Base-by-base conservation (phyloP, 306 rosid genomes). In the Calophaca sinica region DNA sequence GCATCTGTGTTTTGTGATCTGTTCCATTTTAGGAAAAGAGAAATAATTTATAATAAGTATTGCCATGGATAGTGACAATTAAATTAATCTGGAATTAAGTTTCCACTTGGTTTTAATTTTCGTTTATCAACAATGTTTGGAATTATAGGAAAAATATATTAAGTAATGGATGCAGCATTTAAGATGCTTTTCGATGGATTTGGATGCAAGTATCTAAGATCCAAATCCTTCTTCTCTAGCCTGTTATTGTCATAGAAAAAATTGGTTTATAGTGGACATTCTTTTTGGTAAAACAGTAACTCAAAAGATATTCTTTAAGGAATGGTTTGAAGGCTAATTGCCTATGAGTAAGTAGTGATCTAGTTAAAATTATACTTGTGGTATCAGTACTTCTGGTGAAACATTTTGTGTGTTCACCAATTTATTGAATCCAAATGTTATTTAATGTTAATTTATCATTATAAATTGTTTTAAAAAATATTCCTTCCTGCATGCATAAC, bases 31-130 rank as follows among this genome's bases (percentile, higher is more conserved):
- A 1, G 26, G 5, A 48, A 13, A 2, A 15, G 5, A 1, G 44
- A 6, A 8, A 63, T 28, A 15, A 2, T 57, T 6, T 35, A 11
- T 68, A 20, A 31, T 46, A 32, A 28, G 7, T 31, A 35, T 39
- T 79, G 33, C 5, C 42, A 29, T 44, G n/a, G 71, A 75, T 33
- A 3, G 32, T 70, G 70, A 66, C 57, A n/a, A n/a, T 44, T 79
- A 29, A 65, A 35, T 28, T 75, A 60, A 65, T 75, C 48, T 71
- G 35, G 69, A 68, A 3, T 49, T 57, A 69, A 52, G 38, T 4
- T 51, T 62, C 6, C 28, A 74, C 46, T 54, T n/a, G 55, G 67
- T 20, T 62, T 79, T 35, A 58, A 49, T 57, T 73, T 35, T 64
- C 14, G 39, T 15, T 80, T 32, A 54, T 46, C 35, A 64, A 42